phyloP scores from a whole-genome alignment of 345 rosid genomes.

The Raphanus sativus region DNA sequence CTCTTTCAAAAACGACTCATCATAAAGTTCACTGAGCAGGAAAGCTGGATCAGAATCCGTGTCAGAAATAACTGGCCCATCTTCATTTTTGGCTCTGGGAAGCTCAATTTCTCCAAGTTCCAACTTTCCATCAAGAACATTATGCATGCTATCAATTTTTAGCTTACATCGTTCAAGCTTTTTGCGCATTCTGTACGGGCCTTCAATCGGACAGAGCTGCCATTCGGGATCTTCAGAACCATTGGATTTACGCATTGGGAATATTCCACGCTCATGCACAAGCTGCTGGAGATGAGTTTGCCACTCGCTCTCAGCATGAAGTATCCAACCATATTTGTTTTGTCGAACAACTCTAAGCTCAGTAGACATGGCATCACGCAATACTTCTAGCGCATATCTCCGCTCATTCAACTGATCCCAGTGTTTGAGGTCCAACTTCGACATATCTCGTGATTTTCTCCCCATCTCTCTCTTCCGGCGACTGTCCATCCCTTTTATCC shows the following conservation, averaged over 20 bases:
- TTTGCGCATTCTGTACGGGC: constrained; percentile 99
- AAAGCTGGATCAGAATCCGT: constrained; percentile 66
- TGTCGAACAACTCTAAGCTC: constrained; percentile 98
- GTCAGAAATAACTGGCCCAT: constrained; percentile 61
- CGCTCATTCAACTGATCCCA: constrained; percentile 96
- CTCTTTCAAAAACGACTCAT: constrained; percentile 55
- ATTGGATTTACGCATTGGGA: constrained; percentile 69
- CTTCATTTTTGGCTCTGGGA: constrained; percentile 55
- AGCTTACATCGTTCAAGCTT: constrained; percentile 89
- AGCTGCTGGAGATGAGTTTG: constrained; percentile 94
- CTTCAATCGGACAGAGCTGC: constrained; percentile 99
- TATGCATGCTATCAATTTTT: constrained; percentile 74
- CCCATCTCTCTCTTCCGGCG: constrained; percentile 95
- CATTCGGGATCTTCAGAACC: constrained; percentile 71
- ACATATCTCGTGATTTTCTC: constrained; percentile 75
- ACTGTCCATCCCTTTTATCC: constrained; percentile 87
- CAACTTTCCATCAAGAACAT: constrained; percentile 71
- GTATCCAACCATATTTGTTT: constrained; percentile 99
- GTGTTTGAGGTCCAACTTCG: constrained; percentile 76
- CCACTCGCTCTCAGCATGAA: constrained; percentile 99
- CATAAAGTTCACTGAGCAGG: constrained; percentile 63
- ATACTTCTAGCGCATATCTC: constrained; percentile 87
- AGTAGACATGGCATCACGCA: constrained; percentile 96
- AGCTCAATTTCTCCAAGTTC: constrained; percentile 68
- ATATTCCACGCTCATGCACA: constrained; percentile 96